phyloP scores from a whole-genome alignment of 2,329 filamentous ascomycete species.

The Parasarocladium wereldwijsianum region DNA sequence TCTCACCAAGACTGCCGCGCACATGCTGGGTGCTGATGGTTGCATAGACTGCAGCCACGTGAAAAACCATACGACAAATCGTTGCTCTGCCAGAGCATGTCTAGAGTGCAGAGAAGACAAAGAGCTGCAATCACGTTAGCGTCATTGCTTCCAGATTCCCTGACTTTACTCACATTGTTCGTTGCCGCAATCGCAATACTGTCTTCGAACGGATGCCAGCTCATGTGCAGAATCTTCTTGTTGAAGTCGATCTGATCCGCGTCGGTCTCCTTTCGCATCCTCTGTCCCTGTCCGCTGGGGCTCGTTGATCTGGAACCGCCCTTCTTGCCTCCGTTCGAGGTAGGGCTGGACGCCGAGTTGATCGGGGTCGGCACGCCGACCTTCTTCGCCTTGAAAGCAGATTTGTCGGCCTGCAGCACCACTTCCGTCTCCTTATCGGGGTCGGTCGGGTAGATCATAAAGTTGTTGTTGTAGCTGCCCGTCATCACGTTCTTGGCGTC shows the following conservation, averaged over 20 bases:
- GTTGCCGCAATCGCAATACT: slow-evolving; percentile 98
- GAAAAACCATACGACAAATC: slow-evolving; percentile 1
- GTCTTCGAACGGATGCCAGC: slow-evolving; percentile 99
- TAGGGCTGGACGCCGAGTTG: slow-evolving; percentile 65
- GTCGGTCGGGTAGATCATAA: slow-evolving; percentile 99
- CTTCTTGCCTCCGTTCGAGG: slow-evolving; percentile 67
- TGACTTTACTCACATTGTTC: slow-evolving; percentile 70
- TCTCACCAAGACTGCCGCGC: too few relatives aligned
- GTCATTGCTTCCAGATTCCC: neutral
- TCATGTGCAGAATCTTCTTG: slow-evolving; percentile 99
- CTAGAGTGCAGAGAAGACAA: slow-evolving; percentile 66
- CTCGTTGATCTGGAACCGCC: slow-evolving; percentile 76
- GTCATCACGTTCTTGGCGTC: slow-evolving; percentile 99
- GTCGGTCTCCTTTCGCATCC: slow-evolving; percentile 98
- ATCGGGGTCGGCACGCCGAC: slow-evolving; percentile 95
- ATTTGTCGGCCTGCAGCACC: slow-evolving; percentile 94
- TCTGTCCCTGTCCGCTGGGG: slow-evolving; percentile 71
- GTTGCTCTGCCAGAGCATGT: slow-evolving; percentile 6
- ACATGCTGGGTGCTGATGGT: too few relatives aligned
- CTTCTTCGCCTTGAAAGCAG: slow-evolving; percentile 99
- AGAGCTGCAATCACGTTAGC: slow-evolving; percentile 37
- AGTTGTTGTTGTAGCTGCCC: slow-evolving; percentile 99
- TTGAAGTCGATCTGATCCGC: slow-evolving; percentile 99
- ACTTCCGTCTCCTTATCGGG: slow-evolving; percentile 94
- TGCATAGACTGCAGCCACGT: too few relatives aligned